Conservation (phyloP, 305 asterid genomes). For the Fraxinus angustifolia region DNA sequence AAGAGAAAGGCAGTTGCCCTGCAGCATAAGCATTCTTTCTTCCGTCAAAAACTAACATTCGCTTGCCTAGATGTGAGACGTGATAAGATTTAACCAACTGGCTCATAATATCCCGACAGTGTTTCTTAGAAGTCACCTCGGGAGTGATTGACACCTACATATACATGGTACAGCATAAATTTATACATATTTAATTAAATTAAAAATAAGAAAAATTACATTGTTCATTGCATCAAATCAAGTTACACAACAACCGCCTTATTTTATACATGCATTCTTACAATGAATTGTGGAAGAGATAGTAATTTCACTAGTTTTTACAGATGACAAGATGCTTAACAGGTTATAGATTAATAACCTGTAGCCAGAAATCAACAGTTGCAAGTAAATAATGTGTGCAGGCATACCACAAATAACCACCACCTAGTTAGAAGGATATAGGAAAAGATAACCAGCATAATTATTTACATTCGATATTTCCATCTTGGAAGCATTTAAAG, state of each 20-base stretch:
- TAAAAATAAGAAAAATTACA: not conserved
- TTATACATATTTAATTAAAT: not conserved
- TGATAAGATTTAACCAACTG: conserved; percentile 28
- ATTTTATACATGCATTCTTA: not conserved
- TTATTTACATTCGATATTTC: not conserved
- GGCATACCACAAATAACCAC: not conserved
- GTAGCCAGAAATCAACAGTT: not conserved
- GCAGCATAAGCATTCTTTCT: conserved; percentile 69
- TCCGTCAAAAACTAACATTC: conserved; percentile 65
- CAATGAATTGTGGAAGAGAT: not conserved
- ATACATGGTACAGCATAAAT: not conserved
- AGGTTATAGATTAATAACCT: not conserved
- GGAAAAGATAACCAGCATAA: not conserved
- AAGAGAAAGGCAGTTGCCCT: conserved; percentile 56
- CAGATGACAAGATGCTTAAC: not conserved
- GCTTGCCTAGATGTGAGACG: conserved; percentile 42
- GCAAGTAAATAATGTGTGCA: not conserved
- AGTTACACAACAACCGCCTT: not conserved
- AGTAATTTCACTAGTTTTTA: not conserved
- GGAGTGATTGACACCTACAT: conserved; percentile 62
- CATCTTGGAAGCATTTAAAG: not conserved
- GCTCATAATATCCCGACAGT: conserved; percentile 36
- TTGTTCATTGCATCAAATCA: not conserved
- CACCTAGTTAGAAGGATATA: not conserved
- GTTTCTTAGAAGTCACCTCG: conserved; percentile 58